Evolutionary conservation across 306 rosid genomes (phyloP), one percentile per base, ranked within the genome.

Genomic region (Cyamopsis tetragonoloba): DNA sequence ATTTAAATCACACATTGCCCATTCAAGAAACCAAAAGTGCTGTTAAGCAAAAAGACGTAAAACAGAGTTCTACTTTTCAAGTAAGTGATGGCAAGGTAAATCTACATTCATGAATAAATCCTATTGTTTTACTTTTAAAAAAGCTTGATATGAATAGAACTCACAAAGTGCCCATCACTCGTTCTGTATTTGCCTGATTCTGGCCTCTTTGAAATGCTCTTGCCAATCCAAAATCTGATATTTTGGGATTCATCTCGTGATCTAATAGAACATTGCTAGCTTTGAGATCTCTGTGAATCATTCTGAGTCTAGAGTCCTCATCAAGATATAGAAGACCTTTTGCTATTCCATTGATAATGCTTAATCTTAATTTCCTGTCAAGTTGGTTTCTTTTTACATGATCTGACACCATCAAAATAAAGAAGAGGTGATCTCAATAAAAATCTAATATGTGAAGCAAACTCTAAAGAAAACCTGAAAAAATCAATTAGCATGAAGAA

Each of bases 221-320:
- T 17, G 87, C 78, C 37, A 76, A 63, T 46, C 84, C 84, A 50
- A 83, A 83, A 47, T 79, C 80, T 4, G 76, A 76, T 68, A 76
- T 83, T 59, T 83, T 83, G 1, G 80, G 66, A 27, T 61, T 71
- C 82, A 79, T 76, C 12, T 83, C 75, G 17, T 50, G 13, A 17
- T 79, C 80, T n/a, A 83, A 9, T 18, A 83, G 49, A 9, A 83
- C 66, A 43, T 83, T 83, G 49, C 53, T 57, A 2, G 82, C 72
- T 62, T 83, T 79, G 0, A 83, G 43, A 65, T 83, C 84, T 39
- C 84, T 49, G 14, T 83, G 87, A 9, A 83, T 76, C 6, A 83
- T 31, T 38, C n/a, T 72, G 3, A 68, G 80, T 15, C 75, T 14
- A 1, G 80, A 83, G 12, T 68, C 84, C 44, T 83, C 80, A 2